These are phyloP conservation scores for Malus hybrid DNA, from an alignment of 331 rosid species.

Conservation along the genomic window DNA sequence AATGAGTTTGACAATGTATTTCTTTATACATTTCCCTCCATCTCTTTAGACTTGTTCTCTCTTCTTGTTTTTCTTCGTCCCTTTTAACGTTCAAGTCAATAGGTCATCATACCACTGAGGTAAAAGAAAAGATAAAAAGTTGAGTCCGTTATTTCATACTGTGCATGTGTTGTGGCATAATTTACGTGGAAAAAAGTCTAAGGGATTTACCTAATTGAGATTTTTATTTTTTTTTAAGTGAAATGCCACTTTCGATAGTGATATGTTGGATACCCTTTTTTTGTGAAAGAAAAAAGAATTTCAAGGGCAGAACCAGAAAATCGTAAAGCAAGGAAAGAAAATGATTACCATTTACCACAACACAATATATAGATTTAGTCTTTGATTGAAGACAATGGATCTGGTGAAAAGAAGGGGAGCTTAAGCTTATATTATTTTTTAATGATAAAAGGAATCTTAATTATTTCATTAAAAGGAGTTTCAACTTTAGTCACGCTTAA, in stretches of 20 bases:
- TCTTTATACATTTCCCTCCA: neutral
- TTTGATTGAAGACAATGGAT: no score
- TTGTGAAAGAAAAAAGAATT: neutral
- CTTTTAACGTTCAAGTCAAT: neutral
- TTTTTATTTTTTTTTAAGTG: neutral
- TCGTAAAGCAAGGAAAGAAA: neutral
- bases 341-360: neutral
- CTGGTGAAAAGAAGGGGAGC: no score
- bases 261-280: neutral
- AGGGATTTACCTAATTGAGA: neutral
- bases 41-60: neutral
- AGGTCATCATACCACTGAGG: neutral
- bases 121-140: neutral
- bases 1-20: no score
- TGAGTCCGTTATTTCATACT: neutral
- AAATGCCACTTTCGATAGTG: neutral
- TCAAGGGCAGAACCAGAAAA: neutral
- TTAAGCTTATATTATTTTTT: no score
- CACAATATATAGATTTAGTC: no score
- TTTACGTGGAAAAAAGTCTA: constrained; percentile 4
- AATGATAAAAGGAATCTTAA: no score
- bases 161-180: constrained; percentile 2
- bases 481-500: no score
- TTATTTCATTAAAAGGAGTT: no score
- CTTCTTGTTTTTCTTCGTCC: neutral